Conservation (phyloP, 768 basidiomycete genomes). For the Gyrodon lividus region DNA sequence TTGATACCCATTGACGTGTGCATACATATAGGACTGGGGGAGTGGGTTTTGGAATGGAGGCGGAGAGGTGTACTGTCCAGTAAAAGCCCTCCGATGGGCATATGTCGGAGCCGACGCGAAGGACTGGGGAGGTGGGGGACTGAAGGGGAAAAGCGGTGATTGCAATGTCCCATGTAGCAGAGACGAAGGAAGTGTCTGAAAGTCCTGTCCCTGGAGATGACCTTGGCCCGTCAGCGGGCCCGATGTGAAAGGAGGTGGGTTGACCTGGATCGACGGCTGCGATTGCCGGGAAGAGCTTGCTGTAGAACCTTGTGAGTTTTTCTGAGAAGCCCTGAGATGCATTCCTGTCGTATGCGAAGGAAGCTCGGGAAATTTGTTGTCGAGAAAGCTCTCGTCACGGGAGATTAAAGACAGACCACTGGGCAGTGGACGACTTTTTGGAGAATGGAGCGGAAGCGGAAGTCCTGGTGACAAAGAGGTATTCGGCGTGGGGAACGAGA, state of each 20-base stretch:
- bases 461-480: not conserved
- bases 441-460: not conserved
- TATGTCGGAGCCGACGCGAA: conserved; percentile 31
- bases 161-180: not conserved
- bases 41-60: conserved; percentile 29
- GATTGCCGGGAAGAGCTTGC: not conserved
- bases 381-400: not conserved
- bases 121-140: conserved; percentile 15
- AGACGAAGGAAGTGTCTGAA: not conserved
- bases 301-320: not conserved
- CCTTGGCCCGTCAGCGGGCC: not conserved
- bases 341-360: not conserved
- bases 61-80: conserved; percentile 48
- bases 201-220: not conserved
- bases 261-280: conserved; percentile 6
- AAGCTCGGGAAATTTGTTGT: conserved; percentile 1
- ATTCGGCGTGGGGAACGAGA: not conserved
- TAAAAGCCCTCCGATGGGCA: conserved; percentile 35
- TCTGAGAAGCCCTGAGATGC: not conserved
- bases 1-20: conserved; percentile 34
- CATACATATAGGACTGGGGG: conserved; percentile 32
- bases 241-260: not conserved
- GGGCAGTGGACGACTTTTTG: not conserved
- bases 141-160: conserved; percentile 23
- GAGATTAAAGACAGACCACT: conserved; percentile 2